Percentiles rank a stretch among this genome's conserved stretches.
Evolutionary conservation across 2,329 filamentous ascomycete genomes (phyloP).

Genomic region (Paramyrothecium sp.): DNA sequence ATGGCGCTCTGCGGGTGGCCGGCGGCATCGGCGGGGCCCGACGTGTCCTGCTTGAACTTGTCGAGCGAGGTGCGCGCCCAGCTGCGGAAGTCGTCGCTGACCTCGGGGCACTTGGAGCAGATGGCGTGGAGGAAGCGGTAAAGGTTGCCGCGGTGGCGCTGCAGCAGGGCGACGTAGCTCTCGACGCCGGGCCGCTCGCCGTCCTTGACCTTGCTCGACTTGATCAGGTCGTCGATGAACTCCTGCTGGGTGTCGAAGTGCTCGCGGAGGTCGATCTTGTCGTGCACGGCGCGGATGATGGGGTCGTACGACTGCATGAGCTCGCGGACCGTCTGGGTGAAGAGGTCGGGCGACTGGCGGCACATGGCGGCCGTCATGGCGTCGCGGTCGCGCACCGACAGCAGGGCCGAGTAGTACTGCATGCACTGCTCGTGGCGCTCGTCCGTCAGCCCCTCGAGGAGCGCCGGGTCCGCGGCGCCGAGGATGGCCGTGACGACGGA

Average conservation of each 20-base stretch:
- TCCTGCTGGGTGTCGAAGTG: constrained; percentile 65
- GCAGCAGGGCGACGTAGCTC: constrained; percentile 68
- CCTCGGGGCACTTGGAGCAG: constrained; percentile 64
- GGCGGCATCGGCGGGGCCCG: background rate
- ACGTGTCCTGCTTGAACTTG: constrained; percentile 46
- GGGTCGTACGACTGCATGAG: constrained; percentile 68
- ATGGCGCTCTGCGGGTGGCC: constrained; percentile 28
- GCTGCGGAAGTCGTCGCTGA: constrained; percentile 57
- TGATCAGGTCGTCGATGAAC: constrained; percentile 72
- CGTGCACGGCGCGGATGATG: constrained; percentile 70
- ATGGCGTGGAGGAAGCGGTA: constrained; percentile 73
- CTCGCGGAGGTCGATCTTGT: constrained; percentile 67
- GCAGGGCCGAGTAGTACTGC: constrained; percentile 68
- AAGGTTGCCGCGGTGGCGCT: constrained; percentile 59
- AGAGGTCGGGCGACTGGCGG: constrained; percentile 65
- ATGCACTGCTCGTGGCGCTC: constrained; percentile 62
- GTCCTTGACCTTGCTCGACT: constrained; percentile 47
- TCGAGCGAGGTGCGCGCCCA: constrained; percentile 59
- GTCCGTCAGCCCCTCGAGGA: constrained; percentile 49
- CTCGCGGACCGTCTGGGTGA: constrained; percentile 68
- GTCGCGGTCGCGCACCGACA: constrained; percentile 72
- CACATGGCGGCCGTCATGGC: constrained; percentile 67
- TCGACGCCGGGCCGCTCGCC: constrained; percentile 56
- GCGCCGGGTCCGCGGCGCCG: constrained; percentile 44
- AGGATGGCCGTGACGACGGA: constrained; percentile 71